Evolutionary conservation across 2,329 filamentous ascomycete species (phyloP).

Genomic region (Penicillium paneum): DNA sequence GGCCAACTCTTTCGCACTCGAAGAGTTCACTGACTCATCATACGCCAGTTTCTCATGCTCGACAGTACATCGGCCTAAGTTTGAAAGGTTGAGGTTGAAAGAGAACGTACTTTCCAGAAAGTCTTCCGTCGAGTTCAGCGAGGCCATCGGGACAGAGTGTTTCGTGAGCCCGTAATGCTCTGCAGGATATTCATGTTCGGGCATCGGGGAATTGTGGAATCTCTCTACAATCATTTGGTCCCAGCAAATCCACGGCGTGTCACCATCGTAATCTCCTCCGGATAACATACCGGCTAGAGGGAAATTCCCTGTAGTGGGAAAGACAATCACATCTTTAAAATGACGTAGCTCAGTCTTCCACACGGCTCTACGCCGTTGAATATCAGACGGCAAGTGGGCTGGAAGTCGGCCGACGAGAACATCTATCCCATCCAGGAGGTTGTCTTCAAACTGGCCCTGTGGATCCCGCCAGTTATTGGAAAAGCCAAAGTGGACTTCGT

Average conservation of each 20-base stretch:
- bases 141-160: slow-evolving; percentile 40
- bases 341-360: slow-evolving; percentile 52
- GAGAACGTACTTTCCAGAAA: slow-evolving; percentile 47
- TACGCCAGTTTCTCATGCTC: slow-evolving; percentile 54
- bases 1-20: slow-evolving; percentile 38
- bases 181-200: slow-evolving; percentile 32
- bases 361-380: slow-evolving; percentile 53
- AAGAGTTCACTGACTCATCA: slow-evolving; percentile 44
- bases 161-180: slow-evolving; percentile 49
- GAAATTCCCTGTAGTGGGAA: slow-evolving; percentile 51
- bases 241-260: slow-evolving; percentile 61
- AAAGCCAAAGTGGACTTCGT: slow-evolving; percentile 57
- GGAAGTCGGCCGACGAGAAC: slow-evolving; percentile 58
- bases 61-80: slow-evolving; percentile 53
- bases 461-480: slow-evolving; percentile 45
- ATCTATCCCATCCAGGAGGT: slow-evolving; percentile 47
- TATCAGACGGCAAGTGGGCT: slow-evolving; percentile 56
- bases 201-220: slow-evolving; percentile 54
- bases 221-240: slow-evolving; percentile 50
- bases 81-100: slow-evolving; percentile 47
- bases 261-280: slow-evolving; percentile 65
- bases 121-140: slow-evolving; percentile 38
- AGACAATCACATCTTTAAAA: slow-evolving; percentile 57
- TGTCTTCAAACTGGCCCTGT: slow-evolving; percentile 39
- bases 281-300: slow-evolving; percentile 60